Percentiles rank a stretch among this genome's conserved stretches.
Evolutionary conservation across 345 rosid genomes (phyloP).

Genomic region (Melaleuca alternifolia): DNA sequence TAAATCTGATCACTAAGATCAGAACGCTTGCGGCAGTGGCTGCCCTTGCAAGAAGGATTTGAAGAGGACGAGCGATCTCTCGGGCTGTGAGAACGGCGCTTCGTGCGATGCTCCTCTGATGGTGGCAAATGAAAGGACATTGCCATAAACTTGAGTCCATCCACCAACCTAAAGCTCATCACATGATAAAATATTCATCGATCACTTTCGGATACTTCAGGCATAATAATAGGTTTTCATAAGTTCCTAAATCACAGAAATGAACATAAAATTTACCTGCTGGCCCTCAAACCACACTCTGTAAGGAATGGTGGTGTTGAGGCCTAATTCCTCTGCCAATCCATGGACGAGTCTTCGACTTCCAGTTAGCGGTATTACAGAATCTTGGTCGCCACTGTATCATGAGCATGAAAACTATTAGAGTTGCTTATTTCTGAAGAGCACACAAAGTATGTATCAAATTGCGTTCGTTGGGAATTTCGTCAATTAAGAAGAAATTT

Average conservation of each 20-base stretch:
- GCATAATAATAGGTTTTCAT: background rate
- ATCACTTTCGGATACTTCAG: background rate
- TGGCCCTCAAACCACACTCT: slow-evolving; percentile 89
- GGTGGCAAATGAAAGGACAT: slow-evolving; percentile 80
- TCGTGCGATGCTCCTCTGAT: slow-evolving; percentile 95
- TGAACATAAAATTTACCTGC: slow-evolving; percentile 38
- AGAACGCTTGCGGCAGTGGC: slow-evolving; percentile 71
- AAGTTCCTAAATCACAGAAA: background rate
- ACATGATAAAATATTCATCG: background rate
- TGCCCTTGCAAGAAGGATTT: slow-evolving; percentile 50
- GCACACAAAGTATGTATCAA: background rate
- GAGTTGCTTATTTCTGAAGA: background rate
- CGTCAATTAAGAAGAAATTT: background rate
- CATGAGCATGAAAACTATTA: background rate
- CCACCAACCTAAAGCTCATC: slow-evolving; percentile 66
- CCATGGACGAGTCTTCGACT: slow-evolving; percentile 57
- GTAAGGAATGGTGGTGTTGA: slow-evolving; percentile 57
- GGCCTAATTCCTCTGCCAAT: slow-evolving; percentile 45
- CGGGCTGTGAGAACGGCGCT: slow-evolving; percentile 95
- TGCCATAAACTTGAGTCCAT: slow-evolving; percentile 92
- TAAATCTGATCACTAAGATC: slow-evolving; percentile 3
- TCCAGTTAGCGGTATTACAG: slow-evolving; percentile 87
- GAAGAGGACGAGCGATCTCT: slow-evolving; percentile 84
- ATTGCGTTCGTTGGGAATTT: background rate
- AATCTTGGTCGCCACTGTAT: slow-evolving; percentile 93